phyloP scores from a whole-genome alignment of 1,284 basidiomycete genomes.

The Coniophora puteana region DNA sequence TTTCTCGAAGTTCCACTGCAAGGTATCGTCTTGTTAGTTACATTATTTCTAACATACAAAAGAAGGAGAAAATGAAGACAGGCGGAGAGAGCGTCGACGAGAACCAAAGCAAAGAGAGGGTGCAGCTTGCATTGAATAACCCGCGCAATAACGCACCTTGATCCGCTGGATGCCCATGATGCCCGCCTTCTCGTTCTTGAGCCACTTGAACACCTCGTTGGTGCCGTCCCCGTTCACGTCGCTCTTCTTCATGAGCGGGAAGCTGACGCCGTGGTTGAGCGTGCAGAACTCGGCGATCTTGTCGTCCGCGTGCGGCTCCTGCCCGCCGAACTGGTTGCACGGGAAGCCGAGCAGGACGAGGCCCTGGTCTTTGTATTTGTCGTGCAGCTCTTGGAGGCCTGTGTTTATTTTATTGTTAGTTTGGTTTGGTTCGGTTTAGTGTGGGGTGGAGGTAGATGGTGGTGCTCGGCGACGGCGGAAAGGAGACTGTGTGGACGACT shows the following conservation, averaged over 20 bases:
- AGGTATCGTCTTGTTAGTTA: no score
- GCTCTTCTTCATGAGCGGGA: constrained; percentile 86
- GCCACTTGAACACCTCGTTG: constrained; percentile 83
- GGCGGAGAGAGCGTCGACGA: constrained; percentile 2
- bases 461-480: neutral
- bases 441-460: neutral
- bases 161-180: constrained; percentile 72
- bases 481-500: neutral
- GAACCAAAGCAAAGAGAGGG: neutral
- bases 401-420: no score
- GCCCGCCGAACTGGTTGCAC: constrained; percentile 83
- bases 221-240: constrained; percentile 84
- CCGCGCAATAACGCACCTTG: constrained; percentile 54
- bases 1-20: constrained; percentile 81
- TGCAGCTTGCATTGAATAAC: neutral
- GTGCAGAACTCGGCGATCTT: constrained; percentile 67
- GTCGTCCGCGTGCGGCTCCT: constrained; percentile 73
- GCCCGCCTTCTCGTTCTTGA: constrained; percentile 78
- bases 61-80: neutral
- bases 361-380: constrained; percentile 78
- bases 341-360: constrained; percentile 87
- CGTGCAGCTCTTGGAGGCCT: constrained; percentile 80
- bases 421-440: no score
- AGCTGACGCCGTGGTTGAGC: constrained; percentile 78
- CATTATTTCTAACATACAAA: no score